Base-by-base conservation (phyloP, 495 filamentous ascomycete genomes). In the Hypoxylon rickii region DNA sequence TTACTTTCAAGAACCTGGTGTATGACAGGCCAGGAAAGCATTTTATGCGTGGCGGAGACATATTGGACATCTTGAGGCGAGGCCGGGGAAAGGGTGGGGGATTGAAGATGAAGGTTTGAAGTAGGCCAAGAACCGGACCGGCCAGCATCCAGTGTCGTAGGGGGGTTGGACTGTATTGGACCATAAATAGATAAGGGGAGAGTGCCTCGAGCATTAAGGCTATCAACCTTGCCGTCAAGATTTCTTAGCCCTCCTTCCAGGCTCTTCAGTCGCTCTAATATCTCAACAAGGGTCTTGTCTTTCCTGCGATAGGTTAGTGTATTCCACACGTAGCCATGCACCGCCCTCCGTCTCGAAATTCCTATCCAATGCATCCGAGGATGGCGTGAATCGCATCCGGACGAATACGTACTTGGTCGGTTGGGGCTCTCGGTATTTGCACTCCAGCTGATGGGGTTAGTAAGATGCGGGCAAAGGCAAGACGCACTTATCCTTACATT, bases 261-360 rank as follows among this genome's bases (percentile, higher is more conserved):
- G 32, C 70, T 72, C 58, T 76, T 79, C 32, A 85, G 71, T 21
- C 75, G 71, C 37, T 83, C 79, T 13, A 85, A 70, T 44, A 85
- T 85, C 52, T 85, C 78, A 21, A 80, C 73, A 43, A 85, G 70
- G 18, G 81, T 85, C 66, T 82, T 84, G 65, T 86, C 83, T 65
- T 85, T 85, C 52, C 81, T 85, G 55, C 12, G 59, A 42, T 39
- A 39, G 29, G 64, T 58, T 48, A 58, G 67, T 49, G 36, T 59
- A 56, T 51, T 34, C 50, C 37, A 34, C 55, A 55, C 54, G 40
- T 24, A 39, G 13, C 47, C 21, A 37, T 37, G 37, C 46, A 40
- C 37, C 58, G 44, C 17, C 16, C 48, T 44, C 44, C 48, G 48
- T 42, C 38, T 56, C 19, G 39, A 37, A 37, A 29, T 20, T 38